Percentiles rank a stretch among this genome's conserved stretches.
Evolutionary conservation across 225 moss, liverwort and hornwort species (phyloP).

Genomic region (Physcomitrellopsis africana): DNA sequence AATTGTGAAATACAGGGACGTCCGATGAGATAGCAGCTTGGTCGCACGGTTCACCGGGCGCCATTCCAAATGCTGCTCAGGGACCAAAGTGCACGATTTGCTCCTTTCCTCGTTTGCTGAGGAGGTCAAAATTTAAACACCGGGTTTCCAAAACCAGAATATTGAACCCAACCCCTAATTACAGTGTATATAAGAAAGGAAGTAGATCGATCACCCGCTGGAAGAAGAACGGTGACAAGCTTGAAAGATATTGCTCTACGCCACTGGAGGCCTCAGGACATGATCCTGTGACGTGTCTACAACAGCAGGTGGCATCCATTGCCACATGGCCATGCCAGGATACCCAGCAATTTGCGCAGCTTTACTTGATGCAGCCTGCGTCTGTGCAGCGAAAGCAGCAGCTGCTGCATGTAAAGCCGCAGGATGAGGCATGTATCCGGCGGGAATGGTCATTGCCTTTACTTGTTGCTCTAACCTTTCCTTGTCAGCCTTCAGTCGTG

Average conservation of each 20-base stretch:
- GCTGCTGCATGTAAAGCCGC: constrained; percentile 76
- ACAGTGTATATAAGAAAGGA: constrained; percentile 22
- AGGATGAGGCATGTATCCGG: constrained; percentile 72
- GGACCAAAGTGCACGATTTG: constrained; percentile 26
- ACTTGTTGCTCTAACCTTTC: constrained; percentile 83
- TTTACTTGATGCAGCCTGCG: constrained; percentile 65
- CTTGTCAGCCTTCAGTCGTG: constrained; percentile 82
- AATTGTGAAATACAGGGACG: constrained; percentile 42
- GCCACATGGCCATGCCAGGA: constrained; percentile 89
- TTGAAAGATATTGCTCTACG: constrained; percentile 35
- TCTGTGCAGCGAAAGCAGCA: constrained; percentile 72
- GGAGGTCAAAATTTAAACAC: constrained; percentile 24
- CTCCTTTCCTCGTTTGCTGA: constrained; percentile 14
- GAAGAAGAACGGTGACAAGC: background rate
- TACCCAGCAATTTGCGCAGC: constrained; percentile 68
- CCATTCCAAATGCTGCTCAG: constrained; percentile 16
- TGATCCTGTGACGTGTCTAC: constrained; percentile 89
- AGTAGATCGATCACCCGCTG: constrained; percentile 4
- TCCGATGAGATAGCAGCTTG: constrained; percentile 19
- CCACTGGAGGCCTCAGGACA: constrained; percentile 84
- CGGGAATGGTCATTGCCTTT: constrained; percentile 63
- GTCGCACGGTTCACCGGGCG: constrained; percentile 23
- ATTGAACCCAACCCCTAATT: constrained; percentile 23
- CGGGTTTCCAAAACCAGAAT: constrained; percentile 16
- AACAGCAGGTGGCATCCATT: constrained; percentile 84